Percentiles rank a stretch among this genome's conserved stretches.
Evolutionary conservation across 805 yeast species (phyloP).

Genomic region (Wickerhamomyces queroliae): DNA sequence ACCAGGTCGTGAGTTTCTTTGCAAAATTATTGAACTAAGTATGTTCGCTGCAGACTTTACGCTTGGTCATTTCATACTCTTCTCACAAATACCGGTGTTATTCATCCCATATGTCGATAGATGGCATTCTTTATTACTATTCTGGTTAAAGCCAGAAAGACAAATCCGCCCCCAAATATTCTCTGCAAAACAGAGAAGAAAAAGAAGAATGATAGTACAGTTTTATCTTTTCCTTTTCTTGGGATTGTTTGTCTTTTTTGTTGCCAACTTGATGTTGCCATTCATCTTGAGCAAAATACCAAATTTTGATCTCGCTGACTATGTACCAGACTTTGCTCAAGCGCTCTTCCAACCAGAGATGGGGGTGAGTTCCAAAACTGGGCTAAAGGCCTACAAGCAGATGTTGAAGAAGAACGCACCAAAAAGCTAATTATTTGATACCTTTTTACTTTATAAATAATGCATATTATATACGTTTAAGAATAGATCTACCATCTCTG

Average conservation of each 20-base stretch:
- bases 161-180: conserved; percentile 44
- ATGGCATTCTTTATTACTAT: conserved; percentile 53
- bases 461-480: too few species aligned
- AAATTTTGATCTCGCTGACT: conserved; percentile 33
- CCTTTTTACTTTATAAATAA: not conserved
- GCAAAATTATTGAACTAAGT: conserved; percentile 53
- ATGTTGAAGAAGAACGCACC: conserved; percentile 5
- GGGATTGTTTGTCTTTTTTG: conserved; percentile 22
- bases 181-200: conserved; percentile 36
- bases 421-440: not conserved
- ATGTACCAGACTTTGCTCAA: conserved; percentile 31
- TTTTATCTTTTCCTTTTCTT: conserved; percentile 32
- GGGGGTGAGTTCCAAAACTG: conserved; percentile 11
- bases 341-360: conserved; percentile 40
- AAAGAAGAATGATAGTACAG: conserved; percentile 29
- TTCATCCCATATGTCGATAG: conserved; percentile 51
- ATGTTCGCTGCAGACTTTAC: conserved; percentile 48
- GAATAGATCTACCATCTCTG: not conserved
- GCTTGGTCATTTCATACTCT: conserved; percentile 46
- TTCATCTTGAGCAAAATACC: conserved; percentile 27
- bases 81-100: conserved; percentile 47
- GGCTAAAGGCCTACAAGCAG: conserved; percentile 13
- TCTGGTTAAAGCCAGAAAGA: conserved; percentile 51
- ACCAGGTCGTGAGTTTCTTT: conserved; percentile 50
- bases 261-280: conserved; percentile 35